Conservation (phyloP, 805 yeast genomes). For the Metschnikowia noctiluminum region DNA sequence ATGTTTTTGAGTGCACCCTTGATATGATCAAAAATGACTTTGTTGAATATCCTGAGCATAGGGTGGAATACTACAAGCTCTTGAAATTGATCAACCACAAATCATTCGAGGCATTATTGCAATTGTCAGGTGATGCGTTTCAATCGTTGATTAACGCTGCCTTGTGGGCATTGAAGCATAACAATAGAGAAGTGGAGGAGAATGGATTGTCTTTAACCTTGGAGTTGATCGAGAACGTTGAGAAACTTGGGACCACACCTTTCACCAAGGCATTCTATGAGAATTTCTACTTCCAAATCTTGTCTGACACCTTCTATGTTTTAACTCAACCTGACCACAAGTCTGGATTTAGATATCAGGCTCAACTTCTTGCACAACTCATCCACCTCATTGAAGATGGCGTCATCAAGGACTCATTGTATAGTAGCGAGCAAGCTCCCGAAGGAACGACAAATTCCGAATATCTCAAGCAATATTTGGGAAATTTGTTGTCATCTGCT, state of each 20-base stretch:
- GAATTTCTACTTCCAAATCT: constrained; percentile 82
- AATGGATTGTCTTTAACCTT: constrained; percentile 81
- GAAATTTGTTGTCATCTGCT: constrained; percentile 78
- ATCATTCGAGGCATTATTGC: constrained; percentile 80
- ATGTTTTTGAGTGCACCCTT: constrained; percentile 90
- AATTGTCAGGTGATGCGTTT: constrained; percentile 89
- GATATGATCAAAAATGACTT: constrained; percentile 95
- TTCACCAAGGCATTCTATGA: constrained; percentile 85
- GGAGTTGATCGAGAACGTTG: constrained; percentile 83
- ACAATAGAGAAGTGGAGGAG: constrained; percentile 93
- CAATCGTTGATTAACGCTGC: constrained; percentile 89
- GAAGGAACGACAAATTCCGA: constrained; percentile 79
- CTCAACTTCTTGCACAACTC: constrained; percentile 78
- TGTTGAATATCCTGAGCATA: constrained; percentile 95
- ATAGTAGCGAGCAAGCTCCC: constrained; percentile 76
- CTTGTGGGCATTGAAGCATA: constrained; percentile 97
- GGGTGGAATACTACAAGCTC: constrained; percentile 91
- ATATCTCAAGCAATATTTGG: constrained; percentile 76
- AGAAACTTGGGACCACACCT: constrained; percentile 63
- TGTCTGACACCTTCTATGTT: constrained; percentile 89
- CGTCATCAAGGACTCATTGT: constrained; percentile 73
- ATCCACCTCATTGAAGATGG: constrained; percentile 78
- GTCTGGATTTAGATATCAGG: constrained; percentile 88
- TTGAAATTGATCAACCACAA: constrained; percentile 82
- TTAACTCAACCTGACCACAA: constrained; percentile 97